Evolutionary conservation across 2,329 filamentous ascomycete species (phyloP), one percentile per base, ranked within the genome.

Genomic region (Colletotrichum sp.): DNA sequence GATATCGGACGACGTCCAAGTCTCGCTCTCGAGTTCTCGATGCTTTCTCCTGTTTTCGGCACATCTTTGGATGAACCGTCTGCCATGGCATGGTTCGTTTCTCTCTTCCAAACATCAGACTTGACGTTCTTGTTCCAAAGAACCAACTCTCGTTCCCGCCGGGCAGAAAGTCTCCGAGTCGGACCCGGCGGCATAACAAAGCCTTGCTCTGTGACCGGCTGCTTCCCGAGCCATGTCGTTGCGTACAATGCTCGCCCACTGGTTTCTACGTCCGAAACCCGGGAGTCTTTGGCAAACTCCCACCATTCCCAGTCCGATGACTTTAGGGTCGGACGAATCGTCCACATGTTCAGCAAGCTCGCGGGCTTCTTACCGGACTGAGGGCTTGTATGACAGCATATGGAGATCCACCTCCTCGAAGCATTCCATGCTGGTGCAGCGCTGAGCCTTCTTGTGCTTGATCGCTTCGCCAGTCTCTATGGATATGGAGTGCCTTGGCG

Each of bases 41-140:
- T 76, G 73, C 70, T 73, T 73, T 76, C 73, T 76, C 70, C 73
- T 69, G 59, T 49, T 68, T 76, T 65, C 34, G 70, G 59, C 64
- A 73, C 44, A 63, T 26, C 26, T 76, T 73, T 34, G 64, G 73
- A 76, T 69, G 73, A 76, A 76, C 73, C 15, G 4, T 18, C 15
- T 36, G 30, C 13, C 24, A 21, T 15, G 59, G 28, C 9, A 10
- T 15, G 44, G 64, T 73, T 76, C 70, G 64, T 64, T 73, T 59
- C 64, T 30, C 21, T 36, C 57, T 57, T 60, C 34, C 30, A 64
- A 34, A 49, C 62, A 36, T 16, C 34, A 32, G 52, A 64, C 32
- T 34, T 15, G 57, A 63, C 13, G 26, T 28, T 44, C 18, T 28
- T 8, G 30, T 30, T 57, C 21, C 26, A 39, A 60, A 49, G 63